Evolutionary conservation across 2,329 filamentous ascomycete genomes (phyloP).

Genomic region (Colletotrichum chlorophyti): DNA sequence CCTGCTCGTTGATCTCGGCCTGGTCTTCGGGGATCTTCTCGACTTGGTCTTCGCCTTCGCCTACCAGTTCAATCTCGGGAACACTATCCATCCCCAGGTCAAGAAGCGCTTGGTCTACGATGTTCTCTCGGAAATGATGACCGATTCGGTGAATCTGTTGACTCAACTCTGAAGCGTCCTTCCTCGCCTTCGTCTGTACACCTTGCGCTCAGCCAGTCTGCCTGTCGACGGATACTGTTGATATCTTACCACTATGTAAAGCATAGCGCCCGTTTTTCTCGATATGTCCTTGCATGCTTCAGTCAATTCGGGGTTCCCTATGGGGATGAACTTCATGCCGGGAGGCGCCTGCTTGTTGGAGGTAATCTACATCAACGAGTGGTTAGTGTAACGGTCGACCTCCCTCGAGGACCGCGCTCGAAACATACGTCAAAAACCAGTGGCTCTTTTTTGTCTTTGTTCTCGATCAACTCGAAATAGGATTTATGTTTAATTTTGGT

Average conservation of each 20-base stretch:
- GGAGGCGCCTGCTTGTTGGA: conserved; percentile 59
- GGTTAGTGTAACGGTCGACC: conserved; percentile 7
- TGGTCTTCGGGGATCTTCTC: conserved; percentile 68
- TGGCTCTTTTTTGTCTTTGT: conserved; percentile 69
- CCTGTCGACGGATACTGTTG: not conserved
- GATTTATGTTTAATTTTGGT: conserved; percentile 64
- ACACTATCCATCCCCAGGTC: conserved; percentile 23
- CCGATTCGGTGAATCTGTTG: conserved; percentile 66
- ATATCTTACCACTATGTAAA: conserved; percentile 68
- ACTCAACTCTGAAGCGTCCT: conserved; percentile 47
- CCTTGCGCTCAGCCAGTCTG: not conserved
- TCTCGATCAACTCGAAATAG: conserved; percentile 70
- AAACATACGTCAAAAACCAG: conserved; percentile 64
- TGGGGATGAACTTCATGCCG: conserved; percentile 68
- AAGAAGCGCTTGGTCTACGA: conserved; percentile 61
- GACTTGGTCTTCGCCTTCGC: conserved; percentile 19
- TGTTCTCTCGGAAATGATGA: conserved; percentile 64
- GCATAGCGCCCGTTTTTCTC: conserved; percentile 66
- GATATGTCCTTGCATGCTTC: conserved; percentile 69
- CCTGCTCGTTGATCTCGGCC: conserved; percentile 66
- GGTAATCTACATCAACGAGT: conserved; percentile 53
- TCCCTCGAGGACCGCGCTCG: not conserved
- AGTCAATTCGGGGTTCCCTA: conserved; percentile 67
- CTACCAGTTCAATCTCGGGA: conserved; percentile 28
- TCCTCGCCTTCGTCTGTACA: conserved; percentile 16